Evolutionary conservation across 768 basidiomycete genomes (phyloP).

Genomic region (Boletus reticuloceps): DNA sequence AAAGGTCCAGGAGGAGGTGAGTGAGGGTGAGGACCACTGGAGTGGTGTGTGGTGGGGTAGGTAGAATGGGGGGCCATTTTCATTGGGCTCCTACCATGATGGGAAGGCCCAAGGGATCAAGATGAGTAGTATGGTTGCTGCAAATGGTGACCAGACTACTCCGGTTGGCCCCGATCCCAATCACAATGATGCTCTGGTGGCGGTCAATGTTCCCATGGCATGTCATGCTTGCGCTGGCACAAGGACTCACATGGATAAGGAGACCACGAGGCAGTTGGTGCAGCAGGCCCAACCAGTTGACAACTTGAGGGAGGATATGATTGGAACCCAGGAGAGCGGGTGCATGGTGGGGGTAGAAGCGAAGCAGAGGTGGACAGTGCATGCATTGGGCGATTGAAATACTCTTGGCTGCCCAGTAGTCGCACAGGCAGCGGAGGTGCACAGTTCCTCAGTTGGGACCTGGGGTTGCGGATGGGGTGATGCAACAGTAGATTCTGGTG

Average conservation of each 20-base stretch:
- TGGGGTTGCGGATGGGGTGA: constrained; percentile 62
- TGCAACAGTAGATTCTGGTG: constrained; percentile 61
- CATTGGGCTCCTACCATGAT: constrained; percentile 48
- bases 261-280: constrained; percentile 56
- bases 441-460: constrained; percentile 49
- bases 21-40: constrained; percentile 28
- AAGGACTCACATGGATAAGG: constrained; percentile 51
- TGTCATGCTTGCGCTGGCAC: constrained; percentile 50
- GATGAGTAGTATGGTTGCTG: constrained; percentile 32
- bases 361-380: constrained; percentile 60
- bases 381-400: constrained; percentile 51
- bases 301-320: constrained; percentile 45
- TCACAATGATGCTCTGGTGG: constrained; percentile 46
- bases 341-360: constrained; percentile 50
- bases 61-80: constrained; percentile 60
- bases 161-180: constrained; percentile 49
- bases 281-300: constrained; percentile 52
- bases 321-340: constrained; percentile 52
- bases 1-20: constrained; percentile 36
- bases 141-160: constrained; percentile 33
- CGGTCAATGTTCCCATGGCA: constrained; percentile 60
- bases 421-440: constrained; percentile 36
- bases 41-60: constrained; percentile 37
- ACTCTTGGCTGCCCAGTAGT: constrained; percentile 53
- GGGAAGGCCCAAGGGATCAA: constrained; percentile 38